phyloP scores from a whole-genome alignment of 805 yeast genomes.

The Teunomyces kruisii region DNA sequence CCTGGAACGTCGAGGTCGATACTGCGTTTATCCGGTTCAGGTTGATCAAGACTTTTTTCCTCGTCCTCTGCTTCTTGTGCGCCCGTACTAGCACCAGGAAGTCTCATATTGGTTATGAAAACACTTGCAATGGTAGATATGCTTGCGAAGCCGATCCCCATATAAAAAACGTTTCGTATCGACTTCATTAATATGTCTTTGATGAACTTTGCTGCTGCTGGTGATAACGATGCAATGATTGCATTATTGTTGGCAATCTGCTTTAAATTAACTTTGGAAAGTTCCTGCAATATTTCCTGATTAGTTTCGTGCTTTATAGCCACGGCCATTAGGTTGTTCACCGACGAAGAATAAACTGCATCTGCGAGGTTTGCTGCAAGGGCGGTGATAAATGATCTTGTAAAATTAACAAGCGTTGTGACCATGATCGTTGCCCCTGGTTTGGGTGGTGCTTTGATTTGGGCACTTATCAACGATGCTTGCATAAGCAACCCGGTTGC shows the following conservation, averaged over 20 bases:
- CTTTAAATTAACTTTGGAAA: conserved; percentile 14
- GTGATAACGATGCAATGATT: conserved; percentile 15
- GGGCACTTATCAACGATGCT: conserved; percentile 43
- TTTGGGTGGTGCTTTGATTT: conserved; percentile 49
- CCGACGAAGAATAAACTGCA: conserved; percentile 32
- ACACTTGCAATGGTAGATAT: conserved; percentile 28
- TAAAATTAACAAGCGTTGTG: conserved; percentile 45
- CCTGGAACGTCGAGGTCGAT: not conserved
- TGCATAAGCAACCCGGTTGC: conserved; percentile 51
- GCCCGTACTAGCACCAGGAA: conserved; percentile 26
- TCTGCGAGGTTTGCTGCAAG: conserved; percentile 45
- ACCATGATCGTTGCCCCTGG: conserved; percentile 51
- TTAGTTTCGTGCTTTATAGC: conserved; percentile 15
- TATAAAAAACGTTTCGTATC: conserved; percentile 40
- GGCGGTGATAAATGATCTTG: conserved; percentile 47
- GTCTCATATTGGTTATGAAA: conserved; percentile 39
- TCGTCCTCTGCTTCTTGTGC: not conserved
- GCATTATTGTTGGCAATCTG: conserved; percentile 14
- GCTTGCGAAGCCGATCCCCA: conserved; percentile 37
- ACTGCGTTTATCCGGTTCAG: not conserved
- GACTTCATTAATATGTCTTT: conserved; percentile 35
- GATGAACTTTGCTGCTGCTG: conserved; percentile 23
- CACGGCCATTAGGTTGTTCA: conserved; percentile 15
- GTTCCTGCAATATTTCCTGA: conserved; percentile 15
- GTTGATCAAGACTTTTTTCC: not conserved